Percentiles rank a stretch among this genome's conserved stretches.
These are phyloP conservation scores for Raddia guianensis DNA, from an alignment of 176 grass and related monocot genomes.

Conservation along the genomic window DNA sequence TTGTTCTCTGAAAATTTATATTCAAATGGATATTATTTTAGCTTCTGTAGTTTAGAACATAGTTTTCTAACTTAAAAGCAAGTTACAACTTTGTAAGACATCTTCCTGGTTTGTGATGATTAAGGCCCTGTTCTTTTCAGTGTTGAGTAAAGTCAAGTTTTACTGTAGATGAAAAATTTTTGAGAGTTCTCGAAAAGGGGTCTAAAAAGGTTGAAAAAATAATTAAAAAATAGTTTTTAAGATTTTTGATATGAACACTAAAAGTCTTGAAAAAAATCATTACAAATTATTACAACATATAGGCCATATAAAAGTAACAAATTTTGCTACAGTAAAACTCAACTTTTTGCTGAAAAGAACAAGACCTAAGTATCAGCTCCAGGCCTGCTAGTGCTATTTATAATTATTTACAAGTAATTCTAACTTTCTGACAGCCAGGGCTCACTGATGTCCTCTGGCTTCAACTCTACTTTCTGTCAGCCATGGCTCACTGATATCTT, in stretches of 20 bases:
- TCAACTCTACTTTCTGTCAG: constrained; percentile 7
- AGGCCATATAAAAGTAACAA: too few species aligned
- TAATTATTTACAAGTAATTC: constrained; percentile 27
- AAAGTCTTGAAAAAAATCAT: too few species aligned
- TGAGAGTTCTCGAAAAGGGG: too few species aligned
- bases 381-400: constrained; percentile 14
- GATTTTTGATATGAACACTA: too few species aligned
- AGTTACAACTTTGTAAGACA: neutral
- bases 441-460: constrained; percentile 23
- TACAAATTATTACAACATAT: too few species aligned
- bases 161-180: too few species aligned
- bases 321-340: too few species aligned
- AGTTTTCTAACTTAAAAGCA: constrained; percentile 13
- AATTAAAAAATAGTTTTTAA: too few species aligned
- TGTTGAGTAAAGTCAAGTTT: too few species aligned
- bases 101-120: constrained; percentile 20
- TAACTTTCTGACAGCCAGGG: constrained; percentile 13
- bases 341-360: too few species aligned
- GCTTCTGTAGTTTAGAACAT: neutral
- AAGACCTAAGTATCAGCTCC: neutral
- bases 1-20: too few species aligned
- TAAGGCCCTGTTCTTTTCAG: neutral
- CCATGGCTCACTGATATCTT: constrained; percentile 10
- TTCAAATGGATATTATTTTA: neutral
- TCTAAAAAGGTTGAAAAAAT: too few species aligned